Conservation (phyloP, 495 filamentous ascomycete genomes). For the Penicillium flavigenum region DNA sequence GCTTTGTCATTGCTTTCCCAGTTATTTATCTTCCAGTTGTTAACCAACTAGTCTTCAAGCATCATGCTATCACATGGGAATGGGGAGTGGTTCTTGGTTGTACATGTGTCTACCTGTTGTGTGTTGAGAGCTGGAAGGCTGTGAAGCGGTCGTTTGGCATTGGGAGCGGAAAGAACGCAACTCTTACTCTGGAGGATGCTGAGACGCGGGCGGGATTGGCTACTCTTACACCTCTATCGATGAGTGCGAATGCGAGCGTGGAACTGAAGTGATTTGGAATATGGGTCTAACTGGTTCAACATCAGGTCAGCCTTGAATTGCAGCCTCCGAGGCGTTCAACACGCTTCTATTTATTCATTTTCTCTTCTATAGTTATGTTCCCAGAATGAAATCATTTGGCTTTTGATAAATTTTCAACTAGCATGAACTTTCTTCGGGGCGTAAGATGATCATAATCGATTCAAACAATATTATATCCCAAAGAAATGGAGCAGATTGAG, state of each 20-base stretch:
- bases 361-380: not conserved
- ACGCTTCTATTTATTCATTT: not conserved
- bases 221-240: conserved; percentile 24
- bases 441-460: not conserved
- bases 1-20: conserved; percentile 66
- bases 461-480: too few species aligned
- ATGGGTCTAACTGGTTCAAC: conserved; percentile 16
- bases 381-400: not conserved
- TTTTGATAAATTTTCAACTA: not conserved
- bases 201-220: conserved; percentile 32
- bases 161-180: conserved; percentile 36
- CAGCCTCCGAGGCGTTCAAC: not conserved
- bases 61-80: conserved; percentile 71
- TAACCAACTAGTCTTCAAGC: conserved; percentile 71
- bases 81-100: conserved; percentile 64
- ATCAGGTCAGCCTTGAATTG: conserved; percentile 1
- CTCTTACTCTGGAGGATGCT: conserved; percentile 36
- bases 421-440: not conserved
- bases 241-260: conserved; percentile 38
- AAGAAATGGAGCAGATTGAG: too few species aligned
- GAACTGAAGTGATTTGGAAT: conserved; percentile 29
- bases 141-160: conserved; percentile 52
- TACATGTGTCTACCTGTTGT: conserved; percentile 57
- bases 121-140: conserved; percentile 68
- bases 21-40: conserved; percentile 71